Evolutionary conservation across 352 stramenopile genomes (phyloP).

Genomic region (Globisporangium megalacanthum): DNA sequence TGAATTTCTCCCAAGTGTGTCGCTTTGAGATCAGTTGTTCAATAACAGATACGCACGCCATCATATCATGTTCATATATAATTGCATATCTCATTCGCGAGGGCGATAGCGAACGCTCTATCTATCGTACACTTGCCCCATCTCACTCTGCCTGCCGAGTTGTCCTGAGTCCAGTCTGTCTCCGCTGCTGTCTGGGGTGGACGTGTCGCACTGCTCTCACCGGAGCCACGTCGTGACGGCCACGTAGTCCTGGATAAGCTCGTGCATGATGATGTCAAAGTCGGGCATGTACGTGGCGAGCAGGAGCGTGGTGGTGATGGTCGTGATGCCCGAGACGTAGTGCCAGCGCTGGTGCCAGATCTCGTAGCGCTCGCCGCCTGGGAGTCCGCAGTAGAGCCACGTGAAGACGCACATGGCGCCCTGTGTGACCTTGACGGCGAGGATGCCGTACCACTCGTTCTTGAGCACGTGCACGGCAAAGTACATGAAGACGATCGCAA

Average conservation of each 20-base stretch:
- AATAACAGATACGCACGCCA: neutral
- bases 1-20: too few species aligned
- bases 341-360: constrained; percentile 80
- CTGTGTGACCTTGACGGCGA: constrained; percentile 56
- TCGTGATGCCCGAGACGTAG: constrained; percentile 75
- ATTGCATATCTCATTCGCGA: neutral
- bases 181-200: neutral
- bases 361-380: constrained; percentile 66
- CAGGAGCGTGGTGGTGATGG: constrained; percentile 68
- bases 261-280: constrained; percentile 75
- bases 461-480: constrained; percentile 54
- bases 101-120: constrained; percentile 1
- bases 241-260: constrained; percentile 59
- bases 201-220: constrained; percentile 6
- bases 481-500: constrained; percentile 66
- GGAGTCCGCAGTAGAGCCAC: constrained; percentile 79
- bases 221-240: constrained; percentile 42
- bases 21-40: neutral
- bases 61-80: neutral
- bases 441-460: constrained; percentile 76
- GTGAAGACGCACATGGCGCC: constrained; percentile 60
- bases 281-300: constrained; percentile 70
- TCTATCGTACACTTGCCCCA: neutral
- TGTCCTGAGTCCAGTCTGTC: neutral
- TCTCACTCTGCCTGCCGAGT: neutral